Percentiles rank a stretch among this genome's conserved stretches.
Conservation (phyloP, 768 basidiomycete species). For the Mrakia frigida region DNA sequence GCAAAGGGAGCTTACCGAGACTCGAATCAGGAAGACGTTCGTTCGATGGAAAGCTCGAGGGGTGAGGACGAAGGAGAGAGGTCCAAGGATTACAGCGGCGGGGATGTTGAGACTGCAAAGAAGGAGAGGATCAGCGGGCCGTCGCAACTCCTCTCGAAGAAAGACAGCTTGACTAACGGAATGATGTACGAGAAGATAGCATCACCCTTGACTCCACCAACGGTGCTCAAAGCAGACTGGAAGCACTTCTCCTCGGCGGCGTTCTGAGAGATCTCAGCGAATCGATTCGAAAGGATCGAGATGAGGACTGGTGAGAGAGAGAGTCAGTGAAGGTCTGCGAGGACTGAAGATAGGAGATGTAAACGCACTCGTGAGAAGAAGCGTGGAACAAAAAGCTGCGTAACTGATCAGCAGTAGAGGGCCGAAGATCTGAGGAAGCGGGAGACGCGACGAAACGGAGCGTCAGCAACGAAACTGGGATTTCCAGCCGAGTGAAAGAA, state of each 20-base stretch:
- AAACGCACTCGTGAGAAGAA: constrained; percentile 68
- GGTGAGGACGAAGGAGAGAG: constrained; percentile 65
- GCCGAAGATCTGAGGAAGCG: constrained; percentile 6
- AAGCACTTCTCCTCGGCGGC: constrained; percentile 61
- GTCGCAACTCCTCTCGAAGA: constrained; percentile 55
- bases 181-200: constrained; percentile 52
- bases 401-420: constrained; percentile 51
- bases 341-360: background rate
- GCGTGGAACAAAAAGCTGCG: constrained; percentile 70
- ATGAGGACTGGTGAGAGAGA: constrained; percentile 56
- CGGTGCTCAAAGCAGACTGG: constrained; percentile 77
- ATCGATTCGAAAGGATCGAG: constrained; percentile 85
- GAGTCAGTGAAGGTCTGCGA: background rate
- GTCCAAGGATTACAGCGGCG: constrained; percentile 73
- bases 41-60: constrained; percentile 73
- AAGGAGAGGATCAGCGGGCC: too few species aligned
- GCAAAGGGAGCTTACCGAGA: constrained; percentile 54
- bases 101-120: constrained; percentile 38
- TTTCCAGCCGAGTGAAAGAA: too few species aligned
- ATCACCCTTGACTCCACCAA: constrained; percentile 50
- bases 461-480: background rate
- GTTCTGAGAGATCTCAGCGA: constrained; percentile 59
- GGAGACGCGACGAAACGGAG: background rate
- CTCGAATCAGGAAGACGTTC: constrained; percentile 79
- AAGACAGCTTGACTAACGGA: constrained; percentile 56